A percentile compares a stretch with the other conserved stretches of the same genome.
These are phyloP conservation scores for Kwoniella dendrophila DNA, from an alignment of 768 basidiomycete species.

Conservation along the genomic window DNA sequence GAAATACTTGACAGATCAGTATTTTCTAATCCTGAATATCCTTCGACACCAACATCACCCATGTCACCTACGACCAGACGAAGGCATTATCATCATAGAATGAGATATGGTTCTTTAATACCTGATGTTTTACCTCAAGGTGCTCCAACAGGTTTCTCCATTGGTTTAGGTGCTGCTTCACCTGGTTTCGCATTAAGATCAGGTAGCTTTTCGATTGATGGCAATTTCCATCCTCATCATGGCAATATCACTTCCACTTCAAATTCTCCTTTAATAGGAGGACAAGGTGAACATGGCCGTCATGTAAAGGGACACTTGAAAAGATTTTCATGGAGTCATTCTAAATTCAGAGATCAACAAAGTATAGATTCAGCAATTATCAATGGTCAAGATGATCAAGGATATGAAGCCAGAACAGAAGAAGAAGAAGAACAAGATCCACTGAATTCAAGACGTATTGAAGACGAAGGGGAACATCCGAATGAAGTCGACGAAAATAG, in stretches of 20 bases:
- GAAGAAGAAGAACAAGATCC: background rate
- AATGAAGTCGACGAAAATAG: background rate
- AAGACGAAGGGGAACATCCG: background rate
- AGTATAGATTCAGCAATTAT: conserved; percentile 41
- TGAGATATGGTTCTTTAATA: conserved; percentile 50
- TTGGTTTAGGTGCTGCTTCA: conserved; percentile 54
- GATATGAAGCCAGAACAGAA: conserved; percentile 1
- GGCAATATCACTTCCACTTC: background rate
- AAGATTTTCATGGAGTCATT: conserved; percentile 31
- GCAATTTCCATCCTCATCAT: conserved; percentile 19
- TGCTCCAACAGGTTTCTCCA: conserved; percentile 52
- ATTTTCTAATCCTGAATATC: conserved; percentile 11
- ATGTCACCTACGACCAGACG: conserved; percentile 11
- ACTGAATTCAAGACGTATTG: no score
- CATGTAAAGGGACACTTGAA: background rate
- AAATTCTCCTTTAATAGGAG: background rate
- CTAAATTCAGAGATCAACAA: conserved; percentile 34
- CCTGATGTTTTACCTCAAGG: conserved; percentile 48
- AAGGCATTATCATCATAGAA: conserved; percentile 24
- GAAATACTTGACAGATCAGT: conserved; percentile 11
- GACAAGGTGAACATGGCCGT: background rate
- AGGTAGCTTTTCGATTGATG: conserved; percentile 21
- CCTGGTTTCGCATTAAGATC: conserved; percentile 54
- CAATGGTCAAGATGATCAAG: conserved; percentile 16
- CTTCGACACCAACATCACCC: conserved; percentile 26